Conservation (phyloP, 371 early-diverging fungal species). For the Circinella minor region DNA sequence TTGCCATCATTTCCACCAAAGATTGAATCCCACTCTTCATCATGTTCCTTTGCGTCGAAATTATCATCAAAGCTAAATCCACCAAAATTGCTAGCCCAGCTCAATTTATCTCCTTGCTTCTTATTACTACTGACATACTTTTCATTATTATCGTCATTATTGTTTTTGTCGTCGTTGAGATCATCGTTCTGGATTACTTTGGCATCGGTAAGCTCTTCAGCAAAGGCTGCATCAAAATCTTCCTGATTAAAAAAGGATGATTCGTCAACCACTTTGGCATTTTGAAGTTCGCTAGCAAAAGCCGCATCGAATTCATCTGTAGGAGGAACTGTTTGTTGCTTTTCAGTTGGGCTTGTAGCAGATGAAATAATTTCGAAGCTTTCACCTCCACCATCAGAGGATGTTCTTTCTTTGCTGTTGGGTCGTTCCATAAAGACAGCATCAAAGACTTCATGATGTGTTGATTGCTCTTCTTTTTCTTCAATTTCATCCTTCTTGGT, state of each 20-base stretch:
- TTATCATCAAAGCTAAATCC: constrained; percentile 42
- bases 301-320: constrained; percentile 23
- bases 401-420: background rate
- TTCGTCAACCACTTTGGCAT: constrained; percentile 7
- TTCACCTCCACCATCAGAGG: constrained; percentile 12
- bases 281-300: constrained; percentile 26
- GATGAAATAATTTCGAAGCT: constrained; percentile 21
- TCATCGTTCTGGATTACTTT: constrained; percentile 28
- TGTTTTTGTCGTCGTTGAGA: too few relatives aligned
- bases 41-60: constrained; percentile 22
- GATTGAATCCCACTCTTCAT: constrained; percentile 52
- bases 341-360: constrained; percentile 1
- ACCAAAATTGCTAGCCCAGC: constrained; percentile 43
- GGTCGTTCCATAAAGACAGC: constrained; percentile 21
- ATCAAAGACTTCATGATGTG: constrained; percentile 9
- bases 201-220: constrained; percentile 41
- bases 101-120: constrained; percentile 6
- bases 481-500: background rate
- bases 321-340: background rate
- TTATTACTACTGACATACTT: background rate
- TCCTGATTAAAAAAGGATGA: constrained; percentile 12
- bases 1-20: constrained; percentile 50
- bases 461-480: background rate
- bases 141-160: constrained; percentile 18
- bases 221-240: constrained; percentile 39